A percentile compares a stretch with the other conserved stretches of the same genome.
phyloP scores from a whole-genome alignment of 805 yeast species.

The Yamadazyma takamatsuzukensis region DNA sequence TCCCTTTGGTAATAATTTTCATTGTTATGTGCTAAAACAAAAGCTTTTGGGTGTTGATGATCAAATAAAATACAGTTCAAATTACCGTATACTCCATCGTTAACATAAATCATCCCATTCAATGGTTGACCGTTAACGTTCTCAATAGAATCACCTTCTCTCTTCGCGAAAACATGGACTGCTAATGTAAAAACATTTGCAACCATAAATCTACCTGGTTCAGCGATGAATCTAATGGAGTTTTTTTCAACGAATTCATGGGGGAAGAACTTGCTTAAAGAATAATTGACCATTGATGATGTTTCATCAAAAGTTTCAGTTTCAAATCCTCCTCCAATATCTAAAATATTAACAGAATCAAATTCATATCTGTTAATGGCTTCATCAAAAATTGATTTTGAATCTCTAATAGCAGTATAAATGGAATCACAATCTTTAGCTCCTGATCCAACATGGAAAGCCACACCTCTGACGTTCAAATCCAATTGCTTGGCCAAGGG shows the following conservation, averaged over 20 bases:
- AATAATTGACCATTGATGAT: constrained; percentile 51
- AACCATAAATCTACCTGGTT: constrained; percentile 90
- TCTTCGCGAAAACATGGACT: constrained; percentile 79
- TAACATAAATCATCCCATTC: constrained; percentile 77
- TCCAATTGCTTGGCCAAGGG: constrained; percentile 57
- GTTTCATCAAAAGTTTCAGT: constrained; percentile 57
- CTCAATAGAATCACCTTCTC: constrained; percentile 35
- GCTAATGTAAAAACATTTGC: constrained; percentile 84
- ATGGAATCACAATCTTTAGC: constrained; percentile 70
- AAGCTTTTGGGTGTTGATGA: constrained; percentile 77
- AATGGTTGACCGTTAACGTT: constrained; percentile 38
- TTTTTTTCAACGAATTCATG: constrained; percentile 18
- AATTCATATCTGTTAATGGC: constrained; percentile 37
- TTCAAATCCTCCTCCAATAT: constrained; percentile 93
- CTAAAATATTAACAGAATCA: constrained; percentile 50
- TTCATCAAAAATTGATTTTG: constrained; percentile 61
- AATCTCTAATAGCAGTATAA: constrained; percentile 67
- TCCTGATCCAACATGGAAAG: constrained; percentile 96
- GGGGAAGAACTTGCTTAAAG: constrained; percentile 63
- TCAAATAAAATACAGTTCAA: constrained; percentile 91
- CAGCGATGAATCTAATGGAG: constrained; percentile 64
- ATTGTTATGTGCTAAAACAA: constrained; percentile 56
- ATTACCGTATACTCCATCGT: constrained; percentile 95
- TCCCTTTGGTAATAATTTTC: constrained; percentile 9
- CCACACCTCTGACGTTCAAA: constrained; percentile 74